phyloP scores from a whole-genome alignment of 148 eudicot species.

The Amaranthus palmeri region DNA sequence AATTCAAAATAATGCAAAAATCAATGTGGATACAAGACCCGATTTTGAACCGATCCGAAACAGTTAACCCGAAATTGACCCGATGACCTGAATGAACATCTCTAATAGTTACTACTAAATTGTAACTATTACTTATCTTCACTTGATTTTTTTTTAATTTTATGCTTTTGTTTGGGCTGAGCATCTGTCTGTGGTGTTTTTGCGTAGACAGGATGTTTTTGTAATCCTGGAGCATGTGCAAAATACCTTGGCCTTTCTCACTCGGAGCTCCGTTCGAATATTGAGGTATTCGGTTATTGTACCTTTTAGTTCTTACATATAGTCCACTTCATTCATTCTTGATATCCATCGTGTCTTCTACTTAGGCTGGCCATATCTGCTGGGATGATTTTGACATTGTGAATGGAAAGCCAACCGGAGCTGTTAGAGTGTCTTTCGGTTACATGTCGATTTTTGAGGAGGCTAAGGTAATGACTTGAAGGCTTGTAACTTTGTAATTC shows the following conservation, averaged over 20 bases:
- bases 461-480: slow-evolving; percentile 50
- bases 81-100: no score
- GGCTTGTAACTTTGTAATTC: background rate
- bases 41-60: background rate
- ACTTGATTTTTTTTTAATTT: background rate
- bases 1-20: no score
- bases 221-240: slow-evolving; percentile 98
- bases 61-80: no score
- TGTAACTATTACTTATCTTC: background rate
- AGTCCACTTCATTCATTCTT: slow-evolving; percentile 5
- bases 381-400: slow-evolving; percentile 93
- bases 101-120: no score
- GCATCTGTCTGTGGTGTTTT: slow-evolving; percentile 5
- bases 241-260: slow-evolving; percentile 92
- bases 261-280: slow-evolving; percentile 73
- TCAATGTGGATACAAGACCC: background rate
- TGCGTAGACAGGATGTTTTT: slow-evolving; percentile 95
- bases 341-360: slow-evolving; percentile 17
- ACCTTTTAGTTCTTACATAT: slow-evolving; percentile 3
- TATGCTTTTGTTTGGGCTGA: background rate
- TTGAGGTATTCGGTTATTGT: slow-evolving; percentile 56
- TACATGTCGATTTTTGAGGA: slow-evolving; percentile 99
- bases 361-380: slow-evolving; percentile 89
- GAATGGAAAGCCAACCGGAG: slow-evolving; percentile 95
- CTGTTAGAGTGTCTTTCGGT: slow-evolving; percentile 90